Evolutionary conservation across 192 early-diverging fungal species (phyloP), one percentile per base, ranked within the genome.

Genomic region (Backusella westeae): DNA sequence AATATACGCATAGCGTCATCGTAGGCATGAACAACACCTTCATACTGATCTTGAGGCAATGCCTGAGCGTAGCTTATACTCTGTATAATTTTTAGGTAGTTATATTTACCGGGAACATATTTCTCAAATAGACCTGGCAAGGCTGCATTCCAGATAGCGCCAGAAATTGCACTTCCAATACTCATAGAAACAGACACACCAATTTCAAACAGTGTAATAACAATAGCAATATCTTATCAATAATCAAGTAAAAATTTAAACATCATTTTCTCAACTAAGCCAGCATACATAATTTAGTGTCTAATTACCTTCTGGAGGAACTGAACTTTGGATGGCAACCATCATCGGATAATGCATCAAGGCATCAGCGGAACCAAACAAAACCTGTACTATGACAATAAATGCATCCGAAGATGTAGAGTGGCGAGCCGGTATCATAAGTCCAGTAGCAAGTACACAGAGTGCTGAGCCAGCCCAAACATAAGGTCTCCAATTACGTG

Each of bases 401-500:
- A 74, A 74, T 8, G 53, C 72, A 69, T 79, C 34, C 3, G 78
- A 79, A 1, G 67, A 67, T 26, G 8, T 23, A 9, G 73, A 67
- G 8, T 49, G 67, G 32, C 78, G 78, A 59, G 78, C 73, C 3
- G 73, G 78, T 42, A 79, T 79, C 78, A 79, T 79, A 8, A 79
- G 42, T 0, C 72, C 73, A 59, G 74, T 46, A 71, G 67, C 78
- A 41, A 79, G 72, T 7, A 79, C 34, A 36, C 38, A 32, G 14
- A 79, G 29, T 19, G 34, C 17, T 49, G 71, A 36, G 42, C 78
- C 73, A 44, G 12, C 17, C 73, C 67, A 74, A 10, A 71, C 46
- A 38, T 74, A 74, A n/a, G 67, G 67, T 26, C 73, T 72, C 41
- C 72, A 74, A 26, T 34, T 21, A 23, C 35, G 38, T 42, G 42